These are phyloP conservation scores for Misopates orontium DNA, from an alignment of 257 asterid species.

Conservation along the genomic window DNA sequence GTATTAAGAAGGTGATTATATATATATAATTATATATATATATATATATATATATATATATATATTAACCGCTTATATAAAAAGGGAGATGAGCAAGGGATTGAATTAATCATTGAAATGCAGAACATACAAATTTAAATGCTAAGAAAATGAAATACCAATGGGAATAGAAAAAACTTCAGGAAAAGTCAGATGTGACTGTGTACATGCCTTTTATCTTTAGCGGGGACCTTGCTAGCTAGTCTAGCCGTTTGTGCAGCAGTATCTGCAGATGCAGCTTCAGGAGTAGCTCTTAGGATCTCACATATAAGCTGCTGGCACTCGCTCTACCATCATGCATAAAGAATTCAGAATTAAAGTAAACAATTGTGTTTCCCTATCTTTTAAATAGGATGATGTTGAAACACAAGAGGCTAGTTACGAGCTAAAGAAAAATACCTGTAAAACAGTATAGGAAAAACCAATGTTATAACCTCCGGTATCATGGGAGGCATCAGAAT, in stretches of 20 bases:
- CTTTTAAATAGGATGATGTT: slow-evolving; percentile 16
- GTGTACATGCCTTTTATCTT: slow-evolving; percentile 79
- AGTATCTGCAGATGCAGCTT: slow-evolving; percentile 99
- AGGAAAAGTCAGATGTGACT: slow-evolving; percentile 18
- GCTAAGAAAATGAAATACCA: slow-evolving; percentile 16
- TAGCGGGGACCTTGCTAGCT: slow-evolving; percentile 83
- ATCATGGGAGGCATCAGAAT: slow-evolving; percentile 72
- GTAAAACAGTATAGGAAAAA: slow-evolving; percentile 85
- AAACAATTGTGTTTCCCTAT: neutral
- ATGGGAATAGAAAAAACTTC: neutral
- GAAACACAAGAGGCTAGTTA: slow-evolving; percentile 21
- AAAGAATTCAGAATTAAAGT: neutral
- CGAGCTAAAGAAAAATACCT: slow-evolving; percentile 50
- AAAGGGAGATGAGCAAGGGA: slow-evolving; percentile 4
- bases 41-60: too few relatives aligned
- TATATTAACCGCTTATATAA: too few relatives aligned
- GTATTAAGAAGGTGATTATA: too few relatives aligned
- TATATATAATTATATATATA: too few relatives aligned
- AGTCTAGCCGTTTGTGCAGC: slow-evolving; percentile 96
- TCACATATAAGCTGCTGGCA: slow-evolving; percentile 99
- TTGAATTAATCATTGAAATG: slow-evolving; percentile 16
- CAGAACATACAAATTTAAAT: slow-evolving; percentile 10
- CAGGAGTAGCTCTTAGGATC: slow-evolving; percentile 99
- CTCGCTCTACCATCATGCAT: slow-evolving; percentile 72
- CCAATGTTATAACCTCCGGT: slow-evolving; percentile 97